Conservation (phyloP, 768 basidiomycete genomes). For the Suillus americanus region DNA sequence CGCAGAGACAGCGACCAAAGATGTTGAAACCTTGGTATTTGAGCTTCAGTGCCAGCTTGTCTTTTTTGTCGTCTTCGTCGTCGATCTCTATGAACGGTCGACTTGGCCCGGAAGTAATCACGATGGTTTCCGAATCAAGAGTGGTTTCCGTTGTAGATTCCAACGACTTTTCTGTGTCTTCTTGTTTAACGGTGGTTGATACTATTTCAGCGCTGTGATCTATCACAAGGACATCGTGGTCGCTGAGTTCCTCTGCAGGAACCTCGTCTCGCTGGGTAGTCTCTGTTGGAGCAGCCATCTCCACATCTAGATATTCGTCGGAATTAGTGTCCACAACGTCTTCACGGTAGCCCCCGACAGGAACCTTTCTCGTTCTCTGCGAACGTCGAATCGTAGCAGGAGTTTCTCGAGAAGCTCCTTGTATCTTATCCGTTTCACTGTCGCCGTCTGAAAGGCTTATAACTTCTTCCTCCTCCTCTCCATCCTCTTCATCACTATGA, state of each 20-base stretch:
- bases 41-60: constrained; percentile 65
- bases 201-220: constrained; percentile 5
- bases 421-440: neutral
- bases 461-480: constrained; percentile 22
- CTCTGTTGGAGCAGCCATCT: constrained; percentile 15
- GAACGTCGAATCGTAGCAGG: constrained; percentile 27
- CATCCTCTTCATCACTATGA: constrained; percentile 22
- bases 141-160: constrained; percentile 1
- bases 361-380: constrained; percentile 29
- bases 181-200: neutral
- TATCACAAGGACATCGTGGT: constrained; percentile 1
- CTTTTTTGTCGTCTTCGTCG: constrained; percentile 71
- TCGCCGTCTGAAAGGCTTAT: constrained; percentile 8
- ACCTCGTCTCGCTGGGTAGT: neutral
- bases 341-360: constrained; percentile 27
- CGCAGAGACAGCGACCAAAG: constrained; percentile 70
- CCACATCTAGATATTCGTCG: constrained; percentile 12
- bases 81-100: constrained; percentile 27
- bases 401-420: constrained; percentile 13
- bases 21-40: constrained; percentile 72
- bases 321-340: constrained; percentile 14
- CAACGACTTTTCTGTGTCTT: constrained; percentile 1
- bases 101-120: neutral
- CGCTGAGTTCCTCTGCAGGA: neutral
- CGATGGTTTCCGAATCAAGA: constrained; percentile 1